A percentile compares a stretch with the other conserved stretches of the same genome.
Conservation (phyloP, 108 stramenopile species). For the Nitzschia palea region DNA sequence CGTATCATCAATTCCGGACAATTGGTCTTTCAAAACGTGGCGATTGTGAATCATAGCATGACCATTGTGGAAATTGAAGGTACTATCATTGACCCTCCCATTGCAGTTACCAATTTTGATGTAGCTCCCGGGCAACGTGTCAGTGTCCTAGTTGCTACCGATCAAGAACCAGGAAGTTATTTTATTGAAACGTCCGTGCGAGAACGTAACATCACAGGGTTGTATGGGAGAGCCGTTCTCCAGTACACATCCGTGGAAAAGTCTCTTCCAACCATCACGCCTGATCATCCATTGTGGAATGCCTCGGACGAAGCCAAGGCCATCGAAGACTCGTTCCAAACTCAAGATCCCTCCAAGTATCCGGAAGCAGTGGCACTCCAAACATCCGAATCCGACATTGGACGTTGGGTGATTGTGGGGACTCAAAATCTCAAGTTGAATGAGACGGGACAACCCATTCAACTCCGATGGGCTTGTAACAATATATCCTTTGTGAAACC, state of each 20-base stretch:
- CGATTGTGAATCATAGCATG: conserved; percentile 38
- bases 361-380: background rate
- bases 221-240: conserved; percentile 5
- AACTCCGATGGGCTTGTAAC: background rate
- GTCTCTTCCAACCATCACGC: background rate
- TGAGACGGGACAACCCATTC: background rate
- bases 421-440: background rate
- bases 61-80: conserved; percentile 50
- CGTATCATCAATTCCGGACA: conserved; percentile 28
- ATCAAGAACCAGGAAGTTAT: conserved; percentile 37
- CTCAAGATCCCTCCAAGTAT: background rate
- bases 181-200: conserved; percentile 36
- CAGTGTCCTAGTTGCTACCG: conserved; percentile 34
- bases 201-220: conserved; percentile 9
- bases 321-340: conserved; percentile 1
- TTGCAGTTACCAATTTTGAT: conserved; percentile 29
- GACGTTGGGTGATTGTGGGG: background rate
- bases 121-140: conserved; percentile 39
- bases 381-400: background rate
- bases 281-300: background rate
- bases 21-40: conserved; percentile 39
- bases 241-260: background rate
- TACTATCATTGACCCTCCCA: conserved; percentile 36
- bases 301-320: background rate
- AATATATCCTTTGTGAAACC: background rate